Conservation (phyloP, 176 grass and related monocot genomes). For the Ampelocalamus luodianensis region DNA sequence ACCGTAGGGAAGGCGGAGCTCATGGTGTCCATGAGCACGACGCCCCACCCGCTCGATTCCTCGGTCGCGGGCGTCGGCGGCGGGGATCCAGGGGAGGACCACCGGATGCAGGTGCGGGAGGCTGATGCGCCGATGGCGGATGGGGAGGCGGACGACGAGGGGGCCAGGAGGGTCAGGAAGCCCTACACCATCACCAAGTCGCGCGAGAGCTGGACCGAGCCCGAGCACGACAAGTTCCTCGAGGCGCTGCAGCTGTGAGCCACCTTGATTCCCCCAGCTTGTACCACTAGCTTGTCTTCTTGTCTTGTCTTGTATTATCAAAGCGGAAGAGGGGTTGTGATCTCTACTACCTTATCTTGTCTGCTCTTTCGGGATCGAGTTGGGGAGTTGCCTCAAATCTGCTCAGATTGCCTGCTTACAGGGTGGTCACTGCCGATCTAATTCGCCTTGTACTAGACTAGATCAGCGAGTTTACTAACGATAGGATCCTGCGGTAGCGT, state of each 20-base stretch:
- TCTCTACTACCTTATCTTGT: neutral
- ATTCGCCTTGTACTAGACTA: neutral
- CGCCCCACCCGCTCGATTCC: conserved; percentile 19
- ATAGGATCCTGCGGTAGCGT: neutral
- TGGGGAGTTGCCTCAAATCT: too few relatives aligned
- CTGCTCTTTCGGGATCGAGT: neutral
- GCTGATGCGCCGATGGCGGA: neutral
- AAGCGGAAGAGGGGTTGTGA: too few relatives aligned
- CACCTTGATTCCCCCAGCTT: neutral
- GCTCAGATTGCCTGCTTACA: neutral
- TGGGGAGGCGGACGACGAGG: neutral
- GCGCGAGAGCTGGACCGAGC: conserved; percentile 59
- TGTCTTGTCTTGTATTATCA: neutral
- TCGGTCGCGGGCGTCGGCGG: neutral
- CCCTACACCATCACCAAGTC: conserved; percentile 57
- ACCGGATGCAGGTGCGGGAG: neutral
- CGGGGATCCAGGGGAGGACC: neutral
- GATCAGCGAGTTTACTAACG: neutral
- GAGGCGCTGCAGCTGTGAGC: conserved; percentile 56
- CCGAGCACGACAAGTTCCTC: conserved; percentile 65
- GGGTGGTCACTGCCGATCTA: neutral
- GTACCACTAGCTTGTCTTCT: neutral
- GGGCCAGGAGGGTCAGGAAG: conserved; percentile 35
- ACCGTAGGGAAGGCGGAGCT: too few relatives aligned
- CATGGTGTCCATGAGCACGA: conserved; percentile 22